These are phyloP conservation scores for Lepidium campestre DNA, from an alignment of 441 rosid species.

Conservation along the genomic window DNA sequence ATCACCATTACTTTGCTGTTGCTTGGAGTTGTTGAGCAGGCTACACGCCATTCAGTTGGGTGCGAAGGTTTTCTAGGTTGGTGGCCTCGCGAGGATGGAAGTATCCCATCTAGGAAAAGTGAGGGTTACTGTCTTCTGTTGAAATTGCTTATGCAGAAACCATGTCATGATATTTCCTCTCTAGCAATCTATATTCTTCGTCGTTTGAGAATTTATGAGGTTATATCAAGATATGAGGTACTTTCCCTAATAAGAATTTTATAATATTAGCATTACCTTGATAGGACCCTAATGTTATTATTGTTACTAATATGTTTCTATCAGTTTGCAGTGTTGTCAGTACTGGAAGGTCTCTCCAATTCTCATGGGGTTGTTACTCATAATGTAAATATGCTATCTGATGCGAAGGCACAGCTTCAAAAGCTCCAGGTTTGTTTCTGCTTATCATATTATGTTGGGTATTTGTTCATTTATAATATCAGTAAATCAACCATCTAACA, in stretches of 20 bases:
- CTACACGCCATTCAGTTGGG: constrained; percentile 83
- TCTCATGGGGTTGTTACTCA: constrained; percentile 31
- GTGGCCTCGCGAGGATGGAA: constrained; percentile 96
- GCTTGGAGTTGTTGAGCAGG: constrained; percentile 89
- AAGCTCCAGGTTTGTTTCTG: constrained; percentile 68
- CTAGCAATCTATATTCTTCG: constrained; percentile 71
- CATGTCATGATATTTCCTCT: constrained; percentile 79
- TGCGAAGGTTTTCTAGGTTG: constrained; percentile 94
- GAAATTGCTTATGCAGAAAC: constrained; percentile 74
- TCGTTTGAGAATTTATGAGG: constrained; percentile 88
- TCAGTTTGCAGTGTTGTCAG: constrained; percentile 73
- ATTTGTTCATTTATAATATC: constrained; percentile 2
- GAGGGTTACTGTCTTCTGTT: constrained; percentile 74
- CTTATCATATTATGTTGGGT: background rate
- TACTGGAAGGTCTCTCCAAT: constrained; percentile 54
- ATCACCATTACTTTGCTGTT: constrained; percentile 48
- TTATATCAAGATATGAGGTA: constrained; percentile 91
- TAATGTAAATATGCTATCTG: constrained; percentile 44
- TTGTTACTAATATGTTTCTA: constrained; percentile 25
- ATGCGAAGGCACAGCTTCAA: constrained; percentile 69
- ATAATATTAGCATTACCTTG: background rate
- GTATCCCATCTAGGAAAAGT: constrained; percentile 65
- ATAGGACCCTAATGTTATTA: constrained; percentile 4
- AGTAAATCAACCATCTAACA: constrained; percentile 13
- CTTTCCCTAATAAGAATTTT: constrained; percentile 9